Evolutionary conservation across 371 early-diverging fungal species (phyloP).

Genomic region (Polyrhizophydium stewartii): DNA sequence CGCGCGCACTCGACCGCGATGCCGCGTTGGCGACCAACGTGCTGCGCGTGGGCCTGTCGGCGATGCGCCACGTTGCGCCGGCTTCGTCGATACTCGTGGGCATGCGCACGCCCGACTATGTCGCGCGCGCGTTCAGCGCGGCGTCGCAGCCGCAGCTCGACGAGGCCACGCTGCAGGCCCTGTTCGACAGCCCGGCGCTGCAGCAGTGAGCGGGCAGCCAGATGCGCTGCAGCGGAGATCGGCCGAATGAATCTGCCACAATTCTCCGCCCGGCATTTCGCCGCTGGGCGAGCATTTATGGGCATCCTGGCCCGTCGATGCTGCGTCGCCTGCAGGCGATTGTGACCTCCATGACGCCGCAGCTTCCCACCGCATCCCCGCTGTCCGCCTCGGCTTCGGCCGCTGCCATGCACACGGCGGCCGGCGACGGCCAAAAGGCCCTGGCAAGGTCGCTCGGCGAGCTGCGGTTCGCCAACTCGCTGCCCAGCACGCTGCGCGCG

Average conservation of each 20-base stretch:
- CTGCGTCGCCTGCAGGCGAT: too few species aligned
- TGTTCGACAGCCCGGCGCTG: not conserved
- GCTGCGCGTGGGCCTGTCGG: not conserved
- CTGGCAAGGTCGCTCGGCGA: not conserved
- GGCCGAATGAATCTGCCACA: too few species aligned
- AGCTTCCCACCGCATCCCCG: too few species aligned
- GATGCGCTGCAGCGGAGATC: too few species aligned
- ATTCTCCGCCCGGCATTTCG: too few species aligned
- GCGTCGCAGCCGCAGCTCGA: not conserved
- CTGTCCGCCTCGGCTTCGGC: too few species aligned
- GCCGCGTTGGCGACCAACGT: not conserved
- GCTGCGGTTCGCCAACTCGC: conserved; percentile 13
- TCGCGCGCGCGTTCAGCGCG: not conserved
- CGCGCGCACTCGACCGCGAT: not conserved
- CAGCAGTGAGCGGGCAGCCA: not conserved
- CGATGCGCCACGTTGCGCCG: not conserved
- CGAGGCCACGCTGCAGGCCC: not conserved
- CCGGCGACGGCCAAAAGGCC: too few species aligned
- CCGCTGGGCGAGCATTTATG: too few species aligned
- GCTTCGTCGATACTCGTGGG: not conserved
- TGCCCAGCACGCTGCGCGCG: conserved; percentile 18
- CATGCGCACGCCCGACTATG: not conserved
- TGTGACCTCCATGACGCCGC: too few species aligned
- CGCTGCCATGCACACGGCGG: too few species aligned
- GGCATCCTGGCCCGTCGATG: too few species aligned